These are phyloP conservation scores for Daphne laureola DNA, from an alignment of 441 rosid species.

Conservation along the genomic window DNA sequence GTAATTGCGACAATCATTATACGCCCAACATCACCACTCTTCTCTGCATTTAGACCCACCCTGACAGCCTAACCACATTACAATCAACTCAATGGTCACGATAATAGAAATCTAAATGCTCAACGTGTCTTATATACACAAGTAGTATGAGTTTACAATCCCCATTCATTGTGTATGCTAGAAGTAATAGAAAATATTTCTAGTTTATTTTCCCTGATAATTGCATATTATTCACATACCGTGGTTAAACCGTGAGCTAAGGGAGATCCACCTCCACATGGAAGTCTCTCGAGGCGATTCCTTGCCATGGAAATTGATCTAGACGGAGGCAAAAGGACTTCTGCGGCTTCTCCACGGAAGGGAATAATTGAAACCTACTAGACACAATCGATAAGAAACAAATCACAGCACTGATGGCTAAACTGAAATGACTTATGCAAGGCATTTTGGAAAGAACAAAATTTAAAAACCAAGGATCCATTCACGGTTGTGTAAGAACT, in stretches of 20 bases:
- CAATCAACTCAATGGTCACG: not conserved
- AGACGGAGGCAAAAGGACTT: conserved; percentile 94
- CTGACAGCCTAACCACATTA: conserved; percentile 59
- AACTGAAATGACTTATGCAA: too few relatives aligned
- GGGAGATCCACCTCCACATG: conserved; percentile 99
- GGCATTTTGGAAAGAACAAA: too few relatives aligned
- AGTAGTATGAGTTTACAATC: too few relatives aligned
- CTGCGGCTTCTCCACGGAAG: conserved; percentile 94
- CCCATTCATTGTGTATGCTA: not conserved
- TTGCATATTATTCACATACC: conserved; percentile 36
- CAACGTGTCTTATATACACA: too few relatives aligned
- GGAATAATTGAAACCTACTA: conserved; percentile 92
- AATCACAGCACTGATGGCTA: too few relatives aligned
- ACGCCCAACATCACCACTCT: conserved; percentile 96
- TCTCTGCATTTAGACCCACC: conserved; percentile 97
- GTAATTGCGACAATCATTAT: conserved; percentile 95
- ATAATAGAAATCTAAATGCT: not conserved
- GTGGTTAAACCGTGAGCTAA: conserved; percentile 96
- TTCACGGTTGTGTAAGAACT: too few relatives aligned
- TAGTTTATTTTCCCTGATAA: not conserved
- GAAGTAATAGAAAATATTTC: too few relatives aligned
- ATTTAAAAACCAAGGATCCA: too few relatives aligned
- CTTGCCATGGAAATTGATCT: conserved; percentile 99
- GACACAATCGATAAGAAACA: conserved; percentile 13
- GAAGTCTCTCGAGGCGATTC: conserved; percentile 96